Evolutionary conservation across 108 stramenopile species (phyloP), one percentile per base, ranked within the genome.

Genomic region (Nitzschia palea): DNA sequence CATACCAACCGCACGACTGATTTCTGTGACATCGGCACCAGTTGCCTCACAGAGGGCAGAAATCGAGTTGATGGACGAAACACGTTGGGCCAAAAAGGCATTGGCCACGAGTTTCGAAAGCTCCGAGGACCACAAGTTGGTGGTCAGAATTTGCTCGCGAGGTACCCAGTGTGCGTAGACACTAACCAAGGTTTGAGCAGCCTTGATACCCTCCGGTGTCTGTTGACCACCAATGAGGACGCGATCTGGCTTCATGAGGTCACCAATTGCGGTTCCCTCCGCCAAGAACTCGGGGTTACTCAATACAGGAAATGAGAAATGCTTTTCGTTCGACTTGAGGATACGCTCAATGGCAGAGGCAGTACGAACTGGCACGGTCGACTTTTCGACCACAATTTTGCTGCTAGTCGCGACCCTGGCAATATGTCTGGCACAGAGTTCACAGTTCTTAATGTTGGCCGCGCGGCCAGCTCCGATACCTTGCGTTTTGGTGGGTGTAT

Each of bases 361-460:
- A 2, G 99, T 99, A 55, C 97, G 92, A 27, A 98, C 98, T 50
- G 99, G 99, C 35, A 99, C 99, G 20, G 99, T 99, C 12, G 89
- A 91, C 93, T 99, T 99, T 72, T 99, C 99, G 6, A 99, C 98
- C 20, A 99, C 97, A 77, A 99, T 98, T 82, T 98, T 99, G 68
- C 77, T 68, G 22, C 85, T 71, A 23, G 78, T 87, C 26, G 95
- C 79, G 28, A 99, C 93, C 55, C 95, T 81, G 61, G 97, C 99
- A 74, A 99, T 99, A 45, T 90, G 98, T 55, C 99, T 94, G 23
- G 99, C 99, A 63, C 97, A 98, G n/a, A 97, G 81, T 80, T 99
- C 99, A 62, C 98, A 98, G 86, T 98, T 98, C 72, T 98, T 98
- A 44, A 99, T 96, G 83, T 99, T 98, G 50, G 99, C 99, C 4